phyloP scores from a whole-genome alignment of 768 basidiomycete species.

The Dentipellis sp. region DNA sequence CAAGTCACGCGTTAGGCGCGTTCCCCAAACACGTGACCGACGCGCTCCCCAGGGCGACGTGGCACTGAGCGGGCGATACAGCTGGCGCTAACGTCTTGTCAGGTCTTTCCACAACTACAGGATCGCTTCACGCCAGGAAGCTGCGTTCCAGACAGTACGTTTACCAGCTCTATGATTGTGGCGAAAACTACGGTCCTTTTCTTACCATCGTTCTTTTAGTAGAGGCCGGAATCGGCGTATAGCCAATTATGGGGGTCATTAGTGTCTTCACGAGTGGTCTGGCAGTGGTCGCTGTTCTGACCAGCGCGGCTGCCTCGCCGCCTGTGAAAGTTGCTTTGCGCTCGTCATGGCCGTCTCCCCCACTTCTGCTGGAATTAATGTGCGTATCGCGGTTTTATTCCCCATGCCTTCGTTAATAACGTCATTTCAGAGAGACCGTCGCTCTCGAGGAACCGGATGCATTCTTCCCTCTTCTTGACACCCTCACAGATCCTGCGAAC shows the following conservation, averaged over 20 bases:
- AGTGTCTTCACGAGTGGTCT: too few species aligned
- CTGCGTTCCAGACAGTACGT: too few species aligned
- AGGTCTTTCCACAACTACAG: too few species aligned
- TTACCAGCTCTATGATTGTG: too few species aligned
- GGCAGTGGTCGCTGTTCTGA: background rate
- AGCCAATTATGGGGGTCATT: too few species aligned
- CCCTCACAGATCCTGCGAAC: constrained; percentile 44
- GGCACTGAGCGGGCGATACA: too few species aligned
- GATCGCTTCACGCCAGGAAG: too few species aligned
- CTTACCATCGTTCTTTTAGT: too few species aligned
- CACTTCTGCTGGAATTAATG: constrained; percentile 24
- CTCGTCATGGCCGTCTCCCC: constrained; percentile 27
- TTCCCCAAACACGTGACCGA: background rate
- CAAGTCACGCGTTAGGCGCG: background rate
- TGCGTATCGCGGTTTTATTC: constrained; percentile 12
- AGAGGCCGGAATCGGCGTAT: too few species aligned
- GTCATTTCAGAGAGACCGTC: constrained; percentile 64
- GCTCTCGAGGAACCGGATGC: constrained; percentile 58
- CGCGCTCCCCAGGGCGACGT: background rate
- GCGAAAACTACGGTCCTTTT: too few species aligned
- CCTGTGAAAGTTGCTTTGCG: constrained; percentile 27
- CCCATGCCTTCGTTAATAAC: background rate
- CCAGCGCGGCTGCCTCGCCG: constrained; percentile 13
- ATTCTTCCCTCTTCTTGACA: constrained; percentile 71
- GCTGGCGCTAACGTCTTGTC: too few species aligned